Evolutionary conservation across 768 basidiomycete species (phyloP).

Genomic region (Lentinula raphanica): DNA sequence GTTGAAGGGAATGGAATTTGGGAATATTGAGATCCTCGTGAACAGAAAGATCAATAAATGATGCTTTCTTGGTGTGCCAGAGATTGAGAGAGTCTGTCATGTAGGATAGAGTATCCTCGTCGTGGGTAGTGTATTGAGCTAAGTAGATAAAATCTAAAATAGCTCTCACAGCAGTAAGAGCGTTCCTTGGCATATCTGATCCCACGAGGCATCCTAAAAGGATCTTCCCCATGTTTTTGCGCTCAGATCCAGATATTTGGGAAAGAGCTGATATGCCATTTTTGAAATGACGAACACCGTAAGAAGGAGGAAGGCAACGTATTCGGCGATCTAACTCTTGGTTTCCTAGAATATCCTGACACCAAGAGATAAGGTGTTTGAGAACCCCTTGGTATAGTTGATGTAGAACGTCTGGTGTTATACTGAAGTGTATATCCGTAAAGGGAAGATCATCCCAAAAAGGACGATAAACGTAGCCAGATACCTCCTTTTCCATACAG

Average conservation of each 20-base stretch:
- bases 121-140: constrained; percentile 12
- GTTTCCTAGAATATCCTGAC: constrained; percentile 14
- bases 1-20: constrained; percentile 25
- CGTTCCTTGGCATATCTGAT: not conserved
- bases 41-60: constrained; percentile 13
- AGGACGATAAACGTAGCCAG: constrained; percentile 15
- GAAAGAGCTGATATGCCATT: constrained; percentile 33
- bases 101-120: constrained; percentile 10
- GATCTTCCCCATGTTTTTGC: constrained; percentile 21
- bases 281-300: too few species aligned
- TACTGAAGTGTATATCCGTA: constrained; percentile 31
- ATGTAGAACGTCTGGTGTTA: constrained; percentile 45
- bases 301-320: constrained; percentile 23
- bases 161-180: constrained; percentile 17
- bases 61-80: constrained; percentile 18
- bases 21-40: constrained; percentile 22
- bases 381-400: constrained; percentile 44
- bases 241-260: constrained; percentile 34
- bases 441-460: constrained; percentile 40
- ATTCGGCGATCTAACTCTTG: constrained; percentile 34
- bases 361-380: constrained; percentile 38
- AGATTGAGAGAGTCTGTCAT: constrained; percentile 11
- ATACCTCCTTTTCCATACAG: too few species aligned
- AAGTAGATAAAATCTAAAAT: constrained; percentile 30
- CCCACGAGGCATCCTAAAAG: constrained; percentile 18